Percentiles rank a stretch among this genome's conserved stretches.
Conservation (phyloP, 352 stramenopile species). For the Phytophthora citricola region DNA sequence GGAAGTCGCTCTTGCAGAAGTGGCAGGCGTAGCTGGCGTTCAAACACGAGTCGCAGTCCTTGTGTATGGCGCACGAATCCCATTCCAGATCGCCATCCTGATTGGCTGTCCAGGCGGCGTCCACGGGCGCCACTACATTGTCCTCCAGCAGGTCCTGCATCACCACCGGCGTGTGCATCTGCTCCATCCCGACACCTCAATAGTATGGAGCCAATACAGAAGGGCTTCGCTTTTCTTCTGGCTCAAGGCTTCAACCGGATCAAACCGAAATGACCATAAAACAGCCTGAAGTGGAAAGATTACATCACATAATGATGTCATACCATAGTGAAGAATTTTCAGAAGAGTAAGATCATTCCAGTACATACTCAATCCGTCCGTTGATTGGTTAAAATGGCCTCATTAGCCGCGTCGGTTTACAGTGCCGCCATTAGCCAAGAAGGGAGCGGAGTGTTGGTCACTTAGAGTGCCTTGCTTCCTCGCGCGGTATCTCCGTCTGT, state of each 20-base stretch:
- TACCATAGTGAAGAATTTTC: too few species aligned
- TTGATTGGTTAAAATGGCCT: too few species aligned
- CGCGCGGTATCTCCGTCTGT: not conserved
- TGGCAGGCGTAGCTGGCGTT: conserved; percentile 80
- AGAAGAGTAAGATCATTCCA: not conserved
- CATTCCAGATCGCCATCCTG: conserved; percentile 11
- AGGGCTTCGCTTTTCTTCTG: conserved; percentile 24
- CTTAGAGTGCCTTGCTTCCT: not conserved
- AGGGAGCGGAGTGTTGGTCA: conserved; percentile 1
- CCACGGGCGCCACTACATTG: not conserved
- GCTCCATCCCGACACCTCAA: conserved; percentile 3
- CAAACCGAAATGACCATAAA: conserved; percentile 9
- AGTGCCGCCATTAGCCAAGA: not conserved
- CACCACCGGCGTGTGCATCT: conserved; percentile 8
- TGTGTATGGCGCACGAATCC: conserved; percentile 58
- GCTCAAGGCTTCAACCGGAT: conserved; percentile 25
- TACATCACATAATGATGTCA: not conserved
- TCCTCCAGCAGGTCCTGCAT: not conserved
- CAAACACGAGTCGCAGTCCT: conserved; percentile 81
- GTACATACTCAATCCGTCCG: too few species aligned
- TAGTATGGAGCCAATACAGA: not conserved
- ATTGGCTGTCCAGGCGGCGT: not conserved
- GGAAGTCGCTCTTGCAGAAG: conserved; percentile 86
- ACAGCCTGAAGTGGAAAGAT: not conserved
- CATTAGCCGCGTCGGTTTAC: too few species aligned